Evolutionary conservation across 108 stramenopile genomes (phyloP), one percentile per base, ranked within the genome.

Genomic region (Pseudonitzschia pungens): DNA sequence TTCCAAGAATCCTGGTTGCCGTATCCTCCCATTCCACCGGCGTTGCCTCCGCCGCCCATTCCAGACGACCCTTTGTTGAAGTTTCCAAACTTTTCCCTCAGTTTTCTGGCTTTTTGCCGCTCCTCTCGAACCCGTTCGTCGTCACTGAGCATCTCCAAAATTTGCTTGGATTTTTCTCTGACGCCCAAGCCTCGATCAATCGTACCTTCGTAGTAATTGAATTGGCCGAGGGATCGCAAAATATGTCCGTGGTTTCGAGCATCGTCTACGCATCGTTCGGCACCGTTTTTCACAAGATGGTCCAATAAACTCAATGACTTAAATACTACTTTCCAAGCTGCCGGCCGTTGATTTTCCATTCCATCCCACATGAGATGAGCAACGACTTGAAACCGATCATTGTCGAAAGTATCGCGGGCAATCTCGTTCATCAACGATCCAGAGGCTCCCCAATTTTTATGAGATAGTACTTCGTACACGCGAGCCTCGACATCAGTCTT

Each of bases 371-470:
- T 88, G 51, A 94, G 73, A 59, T 82, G 79, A 65, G 89, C 79
- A 53, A 84, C 79, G 20, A 85, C 77, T 70, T 86, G 82, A 83
- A 86, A 94, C 51, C 85, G 81, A 45, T 97, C 94, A 48, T 90
- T 90, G 73, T 97, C 96, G 69, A 85, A 97, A 10, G 96, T 93
- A 74, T 99, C 98, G 41, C 84, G 81, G 11, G 97, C 93, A 77
- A 99, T 92, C 59, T 98, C 91, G 78, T 97, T 96, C 85, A 99
- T 89, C 29, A 96, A 57, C n/a, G 96, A 96, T 68, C 89, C 88
- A 21, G 97, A 97, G 16, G 97, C 86, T 4, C 98, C 98, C 97
- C 97, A 99, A 77, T 99, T 99, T 79, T 99, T 98, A 81, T 97
- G 96, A 20, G 96, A 97, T 42, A 99, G 83, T 10, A 95, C 97